Conservation (phyloP, 441 rosid species). For the Populus tomentosa region DNA sequence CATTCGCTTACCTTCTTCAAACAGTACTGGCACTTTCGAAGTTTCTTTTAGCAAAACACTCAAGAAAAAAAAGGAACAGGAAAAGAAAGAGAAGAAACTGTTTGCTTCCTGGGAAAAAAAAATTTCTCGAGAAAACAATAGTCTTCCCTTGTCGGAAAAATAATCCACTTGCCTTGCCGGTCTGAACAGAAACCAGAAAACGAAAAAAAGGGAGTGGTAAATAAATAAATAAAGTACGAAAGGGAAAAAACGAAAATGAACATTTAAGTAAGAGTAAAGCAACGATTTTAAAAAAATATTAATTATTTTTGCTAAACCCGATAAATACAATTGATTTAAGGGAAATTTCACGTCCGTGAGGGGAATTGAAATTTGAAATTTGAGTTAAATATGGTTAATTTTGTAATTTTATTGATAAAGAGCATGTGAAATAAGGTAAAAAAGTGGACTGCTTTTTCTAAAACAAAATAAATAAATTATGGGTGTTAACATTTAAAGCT, state of each 20-base stretch:
- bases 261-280: constrained; percentile 7
- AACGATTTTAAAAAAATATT: constrained; percentile 14
- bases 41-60: constrained; percentile 9
- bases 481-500: constrained; percentile 25
- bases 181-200: constrained; percentile 22
- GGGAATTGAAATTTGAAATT: constrained; percentile 35
- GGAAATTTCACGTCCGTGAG: constrained; percentile 64
- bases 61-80: not conserved
- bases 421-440: constrained; percentile 7
- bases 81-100: constrained; percentile 1
- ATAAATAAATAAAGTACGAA: constrained; percentile 2
- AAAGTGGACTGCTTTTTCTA: constrained; percentile 3
- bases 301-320: constrained; percentile 43
- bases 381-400: constrained; percentile 20
- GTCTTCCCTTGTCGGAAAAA: constrained; percentile 21
- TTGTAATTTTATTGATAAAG: constrained; percentile 23
- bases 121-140: constrained; percentile 12
- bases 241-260: constrained; percentile 3
- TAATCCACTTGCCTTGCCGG: constrained; percentile 16
- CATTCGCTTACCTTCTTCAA: constrained; percentile 23
- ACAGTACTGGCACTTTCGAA: constrained; percentile 13
- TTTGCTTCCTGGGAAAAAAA: constrained; percentile 18
- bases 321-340: constrained; percentile 53
- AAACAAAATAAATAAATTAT: not conserved
- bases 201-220: constrained; percentile 11